A percentile compares a stretch with the other conserved stretches of the same genome.
phyloP scores from a whole-genome alignment of 345 rosid genomes.

The Pseudoturritis turrita region DNA sequence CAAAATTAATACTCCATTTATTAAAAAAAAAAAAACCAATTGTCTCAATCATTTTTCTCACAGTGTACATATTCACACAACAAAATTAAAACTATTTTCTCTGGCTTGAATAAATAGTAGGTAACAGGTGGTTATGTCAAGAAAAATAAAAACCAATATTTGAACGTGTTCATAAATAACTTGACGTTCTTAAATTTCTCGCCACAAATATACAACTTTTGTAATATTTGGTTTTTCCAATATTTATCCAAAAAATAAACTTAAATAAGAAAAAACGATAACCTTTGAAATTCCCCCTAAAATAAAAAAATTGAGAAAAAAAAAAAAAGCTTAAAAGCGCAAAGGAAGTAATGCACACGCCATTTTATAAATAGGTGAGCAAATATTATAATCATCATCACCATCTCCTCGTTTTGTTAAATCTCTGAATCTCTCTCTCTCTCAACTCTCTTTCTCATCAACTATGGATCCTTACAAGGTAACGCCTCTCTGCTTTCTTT shows the following conservation, averaged over 20 bases:
- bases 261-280: conserved; percentile 16
- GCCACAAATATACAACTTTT: conserved; percentile 6
- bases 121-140: neutral
- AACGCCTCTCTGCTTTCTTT: neutral
- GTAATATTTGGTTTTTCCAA: neutral
- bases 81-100: neutral
- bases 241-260: neutral
- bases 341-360: conserved; percentile 19
- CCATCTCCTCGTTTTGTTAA: conserved; percentile 23
- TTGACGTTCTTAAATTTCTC: neutral
- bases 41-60: no score
- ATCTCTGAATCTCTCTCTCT: conserved; percentile 16
- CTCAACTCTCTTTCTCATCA: conserved; percentile 1
- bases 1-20: no score
- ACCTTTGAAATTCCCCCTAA: conserved; percentile 15
- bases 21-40: no score
- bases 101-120: neutral
- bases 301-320: neutral
- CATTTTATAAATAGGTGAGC: conserved; percentile 28
- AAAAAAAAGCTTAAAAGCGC: neutral
- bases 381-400: conserved; percentile 17
- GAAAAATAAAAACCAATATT: neutral
- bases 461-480: conserved; percentile 61
- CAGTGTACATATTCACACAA: no score
- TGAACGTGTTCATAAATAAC: neutral